Evolutionary conservation across 2,329 filamentous ascomycete species (phyloP).

Genomic region (Pseudogymnoascus sp.): DNA sequence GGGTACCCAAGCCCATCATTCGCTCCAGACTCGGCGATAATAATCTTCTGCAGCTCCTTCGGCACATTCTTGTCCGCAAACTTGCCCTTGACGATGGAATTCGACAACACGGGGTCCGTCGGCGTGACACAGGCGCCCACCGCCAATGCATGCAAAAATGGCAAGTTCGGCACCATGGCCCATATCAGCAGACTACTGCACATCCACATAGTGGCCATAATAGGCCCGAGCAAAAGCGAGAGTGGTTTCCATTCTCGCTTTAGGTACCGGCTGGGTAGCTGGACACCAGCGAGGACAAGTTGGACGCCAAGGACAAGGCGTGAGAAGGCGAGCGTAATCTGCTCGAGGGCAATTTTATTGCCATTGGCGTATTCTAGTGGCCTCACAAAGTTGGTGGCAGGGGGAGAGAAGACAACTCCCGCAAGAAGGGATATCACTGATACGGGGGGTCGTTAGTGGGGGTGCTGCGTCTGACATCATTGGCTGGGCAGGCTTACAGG

Average conservation of each 20-base stretch:
- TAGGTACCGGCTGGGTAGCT: slow-evolving; percentile 74
- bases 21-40: slow-evolving; percentile 68
- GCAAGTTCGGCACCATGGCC: slow-evolving; percentile 60
- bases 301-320: slow-evolving; percentile 81
- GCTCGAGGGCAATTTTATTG: slow-evolving; percentile 49
- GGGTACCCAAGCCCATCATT: slow-evolving; percentile 85
- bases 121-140: slow-evolving; percentile 78
- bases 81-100: slow-evolving; percentile 81
- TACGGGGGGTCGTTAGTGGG: neutral
- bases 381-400: slow-evolving; percentile 64
- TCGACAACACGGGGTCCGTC: slow-evolving; percentile 80
- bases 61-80: slow-evolving; percentile 86
- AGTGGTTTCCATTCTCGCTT: slow-evolving; percentile 67
- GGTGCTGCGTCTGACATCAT: neutral
- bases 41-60: slow-evolving; percentile 66
- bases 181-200: slow-evolving; percentile 66
- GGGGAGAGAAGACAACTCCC: slow-evolving; percentile 69
- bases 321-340: slow-evolving; percentile 72
- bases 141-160: slow-evolving; percentile 67
- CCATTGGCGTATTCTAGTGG: slow-evolving; percentile 63
- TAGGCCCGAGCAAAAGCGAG: slow-evolving; percentile 63
- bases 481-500: slow-evolving; percentile 46
- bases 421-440: slow-evolving; percentile 71
- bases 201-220: slow-evolving; percentile 80
- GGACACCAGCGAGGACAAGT: slow-evolving; percentile 76